Base-by-base conservation (phyloP, 306 rosid genomes). In the Dryas alaskensis region DNA sequence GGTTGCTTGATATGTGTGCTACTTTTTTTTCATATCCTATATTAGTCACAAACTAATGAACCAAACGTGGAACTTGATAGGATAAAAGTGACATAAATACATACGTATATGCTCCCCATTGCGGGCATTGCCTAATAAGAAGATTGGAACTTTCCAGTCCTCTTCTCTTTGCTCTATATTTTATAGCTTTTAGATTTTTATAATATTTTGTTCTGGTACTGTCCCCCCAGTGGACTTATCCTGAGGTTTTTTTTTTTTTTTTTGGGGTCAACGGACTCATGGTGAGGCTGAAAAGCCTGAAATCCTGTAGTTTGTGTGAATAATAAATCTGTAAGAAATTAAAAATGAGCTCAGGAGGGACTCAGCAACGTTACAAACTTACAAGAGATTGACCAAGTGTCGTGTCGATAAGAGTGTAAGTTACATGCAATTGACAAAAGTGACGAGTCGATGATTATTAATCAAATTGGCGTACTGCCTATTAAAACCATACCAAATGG, bases 361-460 rank as follows among this genome's bases (percentile, higher is more conserved):
- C 65, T 60, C 44, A 4, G 42, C 25, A 54, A 70, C 39, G 14
- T 6, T 13, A 39, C 11, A 61, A 61, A 61, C 19, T 61, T 61
- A 39, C 48, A 7, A 61, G 67, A 5, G 5, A 61, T 54, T 70
- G 74, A 53, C 52, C 42, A 60, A 58, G 51, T 6, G 37, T n/a
- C 62, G 54, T 42, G 73, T 25, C 63, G 51, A 70, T 55, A 70
- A 31, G 37, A 31, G 2, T 27, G 17, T 60, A 37, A 17, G 27
- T 10, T 69, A 3, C 39, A 14, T 62, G 9, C 8, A 62, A 62
- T 31, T 37, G 63, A 17, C 51, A 17, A 53, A 53, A 69, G 6
- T 69, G 12, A 42, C 25, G 4, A 7, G 74, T 43, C 65, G 65
- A 55, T 70, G 53, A 55, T 54, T 54, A 22, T 65, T 43, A 70